Evolutionary conservation across 768 basidiomycete species (phyloP).

Genomic region (Gymnopilus junonius): DNA sequence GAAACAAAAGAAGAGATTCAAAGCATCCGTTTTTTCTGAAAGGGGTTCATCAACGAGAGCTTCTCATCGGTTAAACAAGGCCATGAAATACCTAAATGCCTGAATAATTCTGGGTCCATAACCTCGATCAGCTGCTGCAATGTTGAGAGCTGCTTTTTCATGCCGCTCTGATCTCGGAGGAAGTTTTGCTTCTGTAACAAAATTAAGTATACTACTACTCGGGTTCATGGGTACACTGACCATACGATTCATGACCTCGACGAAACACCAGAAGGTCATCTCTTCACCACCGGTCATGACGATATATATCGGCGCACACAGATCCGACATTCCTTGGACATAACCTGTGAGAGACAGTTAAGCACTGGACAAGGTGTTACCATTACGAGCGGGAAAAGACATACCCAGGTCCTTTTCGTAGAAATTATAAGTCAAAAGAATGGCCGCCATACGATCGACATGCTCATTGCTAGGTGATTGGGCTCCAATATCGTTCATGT

Average conservation of each 20-base stretch:
- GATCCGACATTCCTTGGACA: slow-evolving; percentile 98
- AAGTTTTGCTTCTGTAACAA: slow-evolving; percentile 86
- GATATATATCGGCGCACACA: slow-evolving; percentile 92
- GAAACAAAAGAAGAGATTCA: slow-evolving; percentile 99
- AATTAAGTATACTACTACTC: slow-evolving; percentile 6
- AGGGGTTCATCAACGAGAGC: background rate
- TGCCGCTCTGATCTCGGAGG: slow-evolving; percentile 93
- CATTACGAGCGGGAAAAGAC: slow-evolving; percentile 28
- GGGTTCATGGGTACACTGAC: slow-evolving; percentile 45
- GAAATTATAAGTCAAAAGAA: slow-evolving; percentile 91
- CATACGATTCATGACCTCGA: slow-evolving; percentile 94
- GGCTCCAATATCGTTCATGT: slow-evolving; percentile 74
- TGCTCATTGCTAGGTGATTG: slow-evolving; percentile 92
- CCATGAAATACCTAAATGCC: slow-evolving; percentile 71
- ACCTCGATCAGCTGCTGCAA: slow-evolving; percentile 89
- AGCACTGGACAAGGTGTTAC: slow-evolving; percentile 2
- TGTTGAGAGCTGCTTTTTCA: slow-evolving; percentile 92
- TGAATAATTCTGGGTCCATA: slow-evolving; percentile 96
- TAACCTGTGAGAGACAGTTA: slow-evolving; percentile 59
- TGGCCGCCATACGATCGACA: slow-evolving; percentile 83
- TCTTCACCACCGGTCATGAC: slow-evolving; percentile 89
- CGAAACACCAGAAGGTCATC: slow-evolving; percentile 96
- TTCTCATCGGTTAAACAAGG: background rate
- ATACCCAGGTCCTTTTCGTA: slow-evolving; percentile 86
- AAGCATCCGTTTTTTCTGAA: slow-evolving; percentile 81